Evolutionary conservation across 2,329 filamentous ascomycete species (phyloP), one percentile per base, ranked within the genome.

Genomic region (Chaetothyriales sp.): DNA sequence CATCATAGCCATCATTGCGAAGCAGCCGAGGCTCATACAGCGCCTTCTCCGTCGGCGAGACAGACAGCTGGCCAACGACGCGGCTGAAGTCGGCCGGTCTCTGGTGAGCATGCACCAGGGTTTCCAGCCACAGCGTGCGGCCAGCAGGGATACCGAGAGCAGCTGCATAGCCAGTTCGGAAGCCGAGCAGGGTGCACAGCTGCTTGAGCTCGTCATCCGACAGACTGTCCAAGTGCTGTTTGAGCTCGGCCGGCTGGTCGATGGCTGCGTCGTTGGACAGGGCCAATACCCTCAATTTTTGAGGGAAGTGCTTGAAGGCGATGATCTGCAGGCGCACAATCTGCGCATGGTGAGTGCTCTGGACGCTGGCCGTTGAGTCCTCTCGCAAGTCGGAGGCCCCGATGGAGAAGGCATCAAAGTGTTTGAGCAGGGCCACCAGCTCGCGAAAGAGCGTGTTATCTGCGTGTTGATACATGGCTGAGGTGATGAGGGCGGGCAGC

Each of bases 231-330:
- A 98, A 70, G 56, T 95, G 82, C 20, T 78, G 75, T 62, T 84
- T 78, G 15, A 98, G 74, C 58, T 96, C 92, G 5, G 77, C 73
- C 44, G 86, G 77, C 62, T 85, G 83, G 57, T 89, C 83, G 55
- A 98, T 84, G 3, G 87, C 84, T 1, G 83, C 88, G 63, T 93
- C 93, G 63, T 98, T 96, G 18, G 92, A 92, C 42, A 98, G 70
- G 1, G 90, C 86, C 53, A 98, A 70, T 42, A 98, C 83, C n/a
- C 83, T 88, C 39, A 98, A 71, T 67, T 95, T 95, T 5, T 88
- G 80, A 60, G 86, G 88, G 68, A 95, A 95, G 60, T 87, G 73
- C 61, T 83, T 88, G 60, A 94, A 74, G 19, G 83, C 79, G 46
- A 80, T 78, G 53, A 86, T 71, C 65, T 98, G 93, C 49, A 98